Base-by-base conservation (phyloP, 257 asterid genomes). In the Gentiana macrophylla region DNA sequence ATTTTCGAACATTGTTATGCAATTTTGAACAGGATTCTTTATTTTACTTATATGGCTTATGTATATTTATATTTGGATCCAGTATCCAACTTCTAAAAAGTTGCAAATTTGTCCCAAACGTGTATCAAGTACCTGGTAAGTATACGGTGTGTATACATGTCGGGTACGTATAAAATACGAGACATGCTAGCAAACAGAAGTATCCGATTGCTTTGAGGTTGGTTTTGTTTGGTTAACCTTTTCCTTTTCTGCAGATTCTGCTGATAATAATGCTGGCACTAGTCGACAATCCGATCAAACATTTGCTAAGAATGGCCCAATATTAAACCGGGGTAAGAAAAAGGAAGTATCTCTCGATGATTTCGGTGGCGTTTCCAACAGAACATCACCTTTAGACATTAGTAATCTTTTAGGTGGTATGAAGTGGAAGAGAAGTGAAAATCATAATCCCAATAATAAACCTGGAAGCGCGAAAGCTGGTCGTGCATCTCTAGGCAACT, bases 391-490 rank as follows among this genome's bases (percentile, higher is more conserved):
- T 64, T 72, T 86, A 37, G 92, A 67, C 58, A 24, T 24, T 24
- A 24, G 24, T 24, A 62, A 61, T 53, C 71, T 71, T 51, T 62
- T 66, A 49, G 93, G 95, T 32, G 86, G 94, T 66, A 80, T 88
- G 4, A 89, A 86, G 80, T 95, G 94, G 36, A 89, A 84, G 77
- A 77, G 95, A 77, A 86, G 95, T 37, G 96, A 84, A 53, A 75
- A 89, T 60, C 94, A 82, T 10, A 64, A 86, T 68, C 76, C 69
- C 45, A 72, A 62, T 36, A 70, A 82, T 41, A 41, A 41, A 41
- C 70, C 67, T 49, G 66, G 62, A 36, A 56, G 51, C 44, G 71
- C 78, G 49, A 91, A 80, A 74, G 77, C 81, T 6, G 86, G 89
- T 2, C 75, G 87, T 7, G 49, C 75, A 50, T 65, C 95, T 2